Percentiles rank a stretch among this genome's conserved stretches.
Evolutionary conservation across 2,329 filamentous ascomycete species (phyloP).

Genomic region (Aspergillus tamarii): DNA sequence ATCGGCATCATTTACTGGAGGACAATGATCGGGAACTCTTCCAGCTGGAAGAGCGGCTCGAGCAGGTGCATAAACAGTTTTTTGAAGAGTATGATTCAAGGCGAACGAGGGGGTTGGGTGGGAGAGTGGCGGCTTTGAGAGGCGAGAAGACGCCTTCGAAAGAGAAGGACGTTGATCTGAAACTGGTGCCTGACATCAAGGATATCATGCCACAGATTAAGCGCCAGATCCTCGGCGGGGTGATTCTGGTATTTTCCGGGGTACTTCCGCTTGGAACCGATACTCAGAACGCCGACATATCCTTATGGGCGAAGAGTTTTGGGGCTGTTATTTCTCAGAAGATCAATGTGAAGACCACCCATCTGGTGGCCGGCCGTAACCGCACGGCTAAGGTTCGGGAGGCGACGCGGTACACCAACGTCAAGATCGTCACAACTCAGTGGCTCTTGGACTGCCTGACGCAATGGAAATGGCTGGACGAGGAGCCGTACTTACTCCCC

Average conservation of each 20-base stretch:
- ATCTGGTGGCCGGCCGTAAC: constrained; percentile 59
- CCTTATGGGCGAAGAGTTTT: constrained; percentile 82
- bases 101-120: constrained; percentile 48
- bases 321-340: constrained; percentile 65
- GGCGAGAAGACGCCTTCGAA: constrained; percentile 49
- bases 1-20: constrained; percentile 76
- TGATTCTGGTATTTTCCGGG: constrained; percentile 84
- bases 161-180: constrained; percentile 54
- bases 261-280: constrained; percentile 82
- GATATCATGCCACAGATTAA: constrained; percentile 84
- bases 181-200: constrained; percentile 80
- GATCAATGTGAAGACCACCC: constrained; percentile 52
- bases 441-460: constrained; percentile 87
- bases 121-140: constrained; percentile 53
- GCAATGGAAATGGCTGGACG: constrained; percentile 79
- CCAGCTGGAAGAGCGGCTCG: constrained; percentile 75
- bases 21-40: constrained; percentile 85
- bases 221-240: constrained; percentile 70
- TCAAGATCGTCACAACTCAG: constrained; percentile 88
- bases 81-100: constrained; percentile 77
- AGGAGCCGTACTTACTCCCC: constrained; percentile 77
- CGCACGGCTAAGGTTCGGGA: constrained; percentile 90
- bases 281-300: constrained; percentile 81
- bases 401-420: constrained; percentile 74
- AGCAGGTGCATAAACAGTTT: constrained; percentile 75